phyloP scores from a whole-genome alignment of 2,329 filamentous ascomycete species.

The Phyllosticta paracitricarpa region DNA sequence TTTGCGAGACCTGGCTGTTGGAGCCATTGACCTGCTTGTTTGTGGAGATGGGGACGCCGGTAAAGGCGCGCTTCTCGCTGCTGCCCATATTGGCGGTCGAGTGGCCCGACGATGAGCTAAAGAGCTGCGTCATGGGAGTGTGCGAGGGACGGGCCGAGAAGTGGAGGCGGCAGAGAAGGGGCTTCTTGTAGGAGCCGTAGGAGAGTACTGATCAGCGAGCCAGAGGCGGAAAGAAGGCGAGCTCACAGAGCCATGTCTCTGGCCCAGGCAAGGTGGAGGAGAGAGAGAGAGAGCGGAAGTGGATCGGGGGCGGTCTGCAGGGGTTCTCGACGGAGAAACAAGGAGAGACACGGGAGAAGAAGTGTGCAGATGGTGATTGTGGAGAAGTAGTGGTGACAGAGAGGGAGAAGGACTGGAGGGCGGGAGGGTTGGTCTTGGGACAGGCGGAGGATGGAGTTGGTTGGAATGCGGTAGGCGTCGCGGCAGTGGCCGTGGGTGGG shows the following conservation, averaged over 20 bases:
- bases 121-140: slow-evolving; percentile 32
- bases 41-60: slow-evolving; percentile 33
- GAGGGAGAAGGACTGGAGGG: not conserved
- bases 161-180: slow-evolving; percentile 2
- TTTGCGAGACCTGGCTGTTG: slow-evolving; percentile 49
- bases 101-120: slow-evolving; percentile 29
- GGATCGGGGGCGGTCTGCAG: not conserved
- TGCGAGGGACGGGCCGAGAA: slow-evolving; percentile 3
- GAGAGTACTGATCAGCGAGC: not conserved
- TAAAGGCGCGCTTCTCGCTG: slow-evolving; percentile 40
- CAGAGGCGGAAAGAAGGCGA: slow-evolving; percentile 12
- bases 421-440: not conserved
- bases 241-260: slow-evolving; percentile 25
- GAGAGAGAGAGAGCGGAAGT: not conserved
- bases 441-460: not conserved
- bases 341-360: not conserved
- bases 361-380: not conserved
- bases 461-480: not conserved
- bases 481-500: not conserved
- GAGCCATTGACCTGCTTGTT: slow-evolving; percentile 40
- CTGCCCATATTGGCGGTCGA: slow-evolving; percentile 24
- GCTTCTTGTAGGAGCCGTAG: not conserved
- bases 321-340: not conserved
- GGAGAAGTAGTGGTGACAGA: not conserved
- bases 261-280: not conserved